Percentiles rank a stretch among this genome's conserved stretches.
These are phyloP conservation scores for Suaeda aralocaspica DNA, from an alignment of 148 eudicot genomes.

Conservation along the genomic window DNA sequence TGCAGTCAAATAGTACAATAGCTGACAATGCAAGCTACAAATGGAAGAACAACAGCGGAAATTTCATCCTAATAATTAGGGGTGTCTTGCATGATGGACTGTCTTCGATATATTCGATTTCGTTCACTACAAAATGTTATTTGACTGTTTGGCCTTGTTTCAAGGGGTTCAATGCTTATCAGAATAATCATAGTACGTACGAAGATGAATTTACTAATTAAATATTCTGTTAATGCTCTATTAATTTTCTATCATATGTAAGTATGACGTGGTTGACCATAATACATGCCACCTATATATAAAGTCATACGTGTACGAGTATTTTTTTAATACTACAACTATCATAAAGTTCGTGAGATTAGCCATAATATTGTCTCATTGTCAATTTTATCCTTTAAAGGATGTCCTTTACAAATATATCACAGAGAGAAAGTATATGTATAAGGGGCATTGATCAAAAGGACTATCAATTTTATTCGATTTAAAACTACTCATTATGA, in stretches of 20 bases:
- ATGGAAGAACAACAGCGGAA: neutral
- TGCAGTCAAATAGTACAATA: neutral
- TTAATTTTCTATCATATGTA: neutral
- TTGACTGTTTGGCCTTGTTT: neutral
- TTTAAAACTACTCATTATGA: too few relatives aligned
- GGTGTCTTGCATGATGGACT: neutral
- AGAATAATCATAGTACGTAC: conserved; percentile 3
- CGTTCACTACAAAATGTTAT: neutral
- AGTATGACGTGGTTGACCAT: neutral
- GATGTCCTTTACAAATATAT: too few relatives aligned
- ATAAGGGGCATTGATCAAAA: too few relatives aligned
- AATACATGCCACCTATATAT: too few relatives aligned
- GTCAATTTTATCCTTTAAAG: too few relatives aligned
- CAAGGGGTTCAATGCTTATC: conserved; percentile 23
- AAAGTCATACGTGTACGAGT: too few relatives aligned
- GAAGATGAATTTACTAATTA: neutral
- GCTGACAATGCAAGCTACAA: neutral
- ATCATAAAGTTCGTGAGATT: too few relatives aligned
- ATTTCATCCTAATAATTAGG: neutral
- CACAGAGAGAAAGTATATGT: too few relatives aligned
- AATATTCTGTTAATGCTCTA: conserved; percentile 3
- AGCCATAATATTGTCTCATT: too few relatives aligned
- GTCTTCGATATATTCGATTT: neutral
- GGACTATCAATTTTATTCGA: too few relatives aligned
- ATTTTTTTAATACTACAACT: too few relatives aligned